Evolutionary conservation across 2,329 filamentous ascomycete species (phyloP), one percentile per base, ranked within the genome.

Genomic region (Aspergillus ruber): DNA sequence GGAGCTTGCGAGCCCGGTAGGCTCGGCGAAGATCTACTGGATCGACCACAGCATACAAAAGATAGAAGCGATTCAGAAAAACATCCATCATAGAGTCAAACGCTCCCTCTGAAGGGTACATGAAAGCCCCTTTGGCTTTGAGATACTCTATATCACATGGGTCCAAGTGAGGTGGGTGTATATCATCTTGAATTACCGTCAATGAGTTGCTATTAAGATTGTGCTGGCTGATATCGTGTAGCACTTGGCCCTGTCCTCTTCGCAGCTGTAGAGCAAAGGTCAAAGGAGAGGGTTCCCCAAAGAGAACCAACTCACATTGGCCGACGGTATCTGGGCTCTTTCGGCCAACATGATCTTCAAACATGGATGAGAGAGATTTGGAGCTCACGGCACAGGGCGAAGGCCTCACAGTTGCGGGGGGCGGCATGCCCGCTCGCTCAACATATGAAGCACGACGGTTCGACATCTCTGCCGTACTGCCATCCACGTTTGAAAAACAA

Each of bases 201-300:
- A 25, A 21, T 13, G 10, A 9, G n/a, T 7, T 21, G 13, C 41
- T 17, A 13, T 29, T 13, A 9, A 29, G 45, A 20, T 43, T 43
- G 7, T 40, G 45, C 12, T 40, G 39, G 9, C 45, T 40, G 20
- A 21, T 29, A 32, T 47, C 17, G 29, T 47, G 40, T 12, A 47
- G 20, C 23, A 35, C 21, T n/a, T 21, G 45, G 25, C 45, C 32
- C 13, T 20, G 27, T 13, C 36, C 40, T 10, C 43, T 35, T 20
- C 36, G 25, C 15, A 35, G 25, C 18, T 38, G 17, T 18, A 47
- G 32, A 21, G 42, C 45, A n/a, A 43, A 43, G 25, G 40, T 18
- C 13, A 47, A 20, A 17, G 45, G 45, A 13, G 42, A 47, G 1
- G 40, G 42, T 40, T 43, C 45, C 12, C 45, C 45, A 8, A 47